Percentiles rank a stretch among this genome's conserved stretches.
Conservation (phyloP, 345 rosid genomes). For the Gossypium rotundifolium region DNA sequence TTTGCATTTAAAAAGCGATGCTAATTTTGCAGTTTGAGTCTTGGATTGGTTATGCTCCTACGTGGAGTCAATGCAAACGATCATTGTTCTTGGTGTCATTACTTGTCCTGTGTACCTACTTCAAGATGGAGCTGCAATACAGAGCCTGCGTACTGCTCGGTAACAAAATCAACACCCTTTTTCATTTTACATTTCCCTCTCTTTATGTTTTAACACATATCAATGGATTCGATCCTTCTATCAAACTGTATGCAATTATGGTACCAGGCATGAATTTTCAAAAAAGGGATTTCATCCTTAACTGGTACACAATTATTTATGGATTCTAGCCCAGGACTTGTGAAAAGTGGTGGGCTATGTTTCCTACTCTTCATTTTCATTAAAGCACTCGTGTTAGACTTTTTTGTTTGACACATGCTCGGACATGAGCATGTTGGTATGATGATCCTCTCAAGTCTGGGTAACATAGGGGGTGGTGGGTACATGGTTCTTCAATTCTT, state of each 20-base stretch:
- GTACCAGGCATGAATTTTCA: not conserved
- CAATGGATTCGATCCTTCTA: not conserved
- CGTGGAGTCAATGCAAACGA: slow-evolving; percentile 83
- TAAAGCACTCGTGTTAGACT: not conserved
- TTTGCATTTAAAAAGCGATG: not conserved
- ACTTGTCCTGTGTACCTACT: slow-evolving; percentile 86
- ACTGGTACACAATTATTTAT: not conserved
- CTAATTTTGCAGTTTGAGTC: slow-evolving; percentile 42
- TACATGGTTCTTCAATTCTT: not conserved
- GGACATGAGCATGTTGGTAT: not conserved
- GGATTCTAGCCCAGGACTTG: not conserved
- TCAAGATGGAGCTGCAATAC: slow-evolving; percentile 80
- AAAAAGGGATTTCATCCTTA: not conserved
- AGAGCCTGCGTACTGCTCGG: slow-evolving; percentile 61
- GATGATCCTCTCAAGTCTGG: not conserved
- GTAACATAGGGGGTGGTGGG: not conserved
- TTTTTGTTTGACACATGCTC: not conserved
- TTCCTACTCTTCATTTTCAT: not conserved
- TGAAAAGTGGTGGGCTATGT: not conserved
- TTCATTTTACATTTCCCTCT: not conserved
- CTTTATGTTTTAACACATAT: not conserved
- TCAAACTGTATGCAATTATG: not conserved
- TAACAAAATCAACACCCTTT: slow-evolving; percentile 21
- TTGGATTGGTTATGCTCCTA: slow-evolving; percentile 55
- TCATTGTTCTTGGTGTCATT: slow-evolving; percentile 96